These are phyloP conservation scores for Celoporthe dispersa DNA, from an alignment of 2,329 filamentous ascomycete genomes.

Conservation along the genomic window DNA sequence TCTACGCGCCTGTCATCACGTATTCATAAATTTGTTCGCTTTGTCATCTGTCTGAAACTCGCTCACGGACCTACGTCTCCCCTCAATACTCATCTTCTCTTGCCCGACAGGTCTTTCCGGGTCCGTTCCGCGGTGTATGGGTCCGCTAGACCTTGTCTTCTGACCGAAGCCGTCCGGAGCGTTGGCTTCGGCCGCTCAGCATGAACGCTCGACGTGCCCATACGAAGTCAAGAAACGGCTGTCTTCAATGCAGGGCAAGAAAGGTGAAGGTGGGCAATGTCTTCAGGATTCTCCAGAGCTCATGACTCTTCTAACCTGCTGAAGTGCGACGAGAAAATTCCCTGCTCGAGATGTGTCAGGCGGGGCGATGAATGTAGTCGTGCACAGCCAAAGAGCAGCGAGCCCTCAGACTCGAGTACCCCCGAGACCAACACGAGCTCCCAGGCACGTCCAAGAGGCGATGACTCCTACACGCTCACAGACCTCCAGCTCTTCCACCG, in stretches of 20 bases:
- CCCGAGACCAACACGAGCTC: not conserved
- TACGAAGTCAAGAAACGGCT: constrained; percentile 28
- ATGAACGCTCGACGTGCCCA: constrained; percentile 25
- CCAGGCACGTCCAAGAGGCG: constrained; percentile 6
- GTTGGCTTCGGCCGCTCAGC: not conserved
- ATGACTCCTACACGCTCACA: constrained; percentile 27
- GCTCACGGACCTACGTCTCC: not conserved
- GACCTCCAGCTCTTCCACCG: constrained; percentile 35
- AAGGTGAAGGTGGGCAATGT: constrained; percentile 24
- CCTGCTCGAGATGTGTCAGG: constrained; percentile 35
- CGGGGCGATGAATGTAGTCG: constrained; percentile 34
- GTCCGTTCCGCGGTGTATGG: not conserved
- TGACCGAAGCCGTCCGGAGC: constrained; percentile 5
- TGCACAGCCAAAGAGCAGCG: not conserved
- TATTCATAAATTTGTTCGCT: not conserved
- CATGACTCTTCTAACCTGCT: not conserved
- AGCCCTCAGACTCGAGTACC: not conserved
- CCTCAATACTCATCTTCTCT: not conserved
- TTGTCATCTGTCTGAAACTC: not conserved
- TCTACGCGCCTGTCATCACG: not conserved
- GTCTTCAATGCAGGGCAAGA: constrained; percentile 21
- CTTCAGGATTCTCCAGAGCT: not conserved
- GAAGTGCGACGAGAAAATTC: constrained; percentile 36
- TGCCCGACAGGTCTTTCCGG: not conserved
- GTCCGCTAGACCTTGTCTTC: not conserved